Conservation (phyloP, 495 filamentous ascomycete genomes). For the Penicillium canariense region DNA sequence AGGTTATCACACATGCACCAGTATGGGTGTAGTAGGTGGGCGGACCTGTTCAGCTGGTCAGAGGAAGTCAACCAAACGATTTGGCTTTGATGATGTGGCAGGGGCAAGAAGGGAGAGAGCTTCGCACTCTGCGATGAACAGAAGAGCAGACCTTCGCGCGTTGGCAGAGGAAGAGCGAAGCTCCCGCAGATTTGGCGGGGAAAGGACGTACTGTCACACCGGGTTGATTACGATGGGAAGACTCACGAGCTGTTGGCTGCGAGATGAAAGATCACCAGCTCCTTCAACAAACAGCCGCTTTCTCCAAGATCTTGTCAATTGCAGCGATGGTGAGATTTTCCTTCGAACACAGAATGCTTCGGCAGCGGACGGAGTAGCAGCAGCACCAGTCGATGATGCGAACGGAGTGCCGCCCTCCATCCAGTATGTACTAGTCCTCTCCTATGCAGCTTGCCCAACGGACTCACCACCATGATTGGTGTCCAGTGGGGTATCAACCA, state of each 20-base stretch:
- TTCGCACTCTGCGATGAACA: neutral
- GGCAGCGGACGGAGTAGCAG: constrained; percentile 6
- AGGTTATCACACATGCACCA: neutral
- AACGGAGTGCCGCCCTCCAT: neutral
- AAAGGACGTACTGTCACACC: constrained; percentile 1
- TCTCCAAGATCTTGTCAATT: neutral
- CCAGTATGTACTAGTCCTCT: neutral
- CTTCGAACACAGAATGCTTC: neutral
- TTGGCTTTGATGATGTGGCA: neutral
- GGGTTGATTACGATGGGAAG: neutral
- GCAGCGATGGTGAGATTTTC: neutral
- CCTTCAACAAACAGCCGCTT: neutral
- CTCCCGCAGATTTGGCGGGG: neutral
- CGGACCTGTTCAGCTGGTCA: neutral
- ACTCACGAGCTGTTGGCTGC: neutral
- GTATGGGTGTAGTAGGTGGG: neutral
- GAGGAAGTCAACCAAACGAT: neutral
- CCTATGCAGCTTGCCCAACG: neutral
- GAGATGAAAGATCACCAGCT: too few species aligned
- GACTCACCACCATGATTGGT: neutral
- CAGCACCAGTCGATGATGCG: constrained; percentile 13
- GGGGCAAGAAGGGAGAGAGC: neutral
- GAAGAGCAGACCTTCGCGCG: too few species aligned
- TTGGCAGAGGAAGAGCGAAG: neutral
- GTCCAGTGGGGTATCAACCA: neutral